Evolutionary conservation across 2,329 filamentous ascomycete species (phyloP).

Genomic region (Pseudocercospora fijiensis): DNA sequence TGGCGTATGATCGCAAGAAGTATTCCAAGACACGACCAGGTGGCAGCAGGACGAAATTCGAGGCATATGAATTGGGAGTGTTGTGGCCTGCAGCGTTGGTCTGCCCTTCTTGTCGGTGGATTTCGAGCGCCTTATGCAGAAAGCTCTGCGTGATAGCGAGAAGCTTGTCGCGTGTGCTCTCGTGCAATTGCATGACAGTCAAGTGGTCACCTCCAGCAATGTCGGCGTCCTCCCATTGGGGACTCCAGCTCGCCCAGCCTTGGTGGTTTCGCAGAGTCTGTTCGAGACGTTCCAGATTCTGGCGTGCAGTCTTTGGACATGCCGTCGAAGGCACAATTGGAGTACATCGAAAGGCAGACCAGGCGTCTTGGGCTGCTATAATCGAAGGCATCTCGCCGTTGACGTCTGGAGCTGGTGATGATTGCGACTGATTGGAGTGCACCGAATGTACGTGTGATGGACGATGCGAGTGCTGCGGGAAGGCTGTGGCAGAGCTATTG

Average conservation of each 20-base stretch:
- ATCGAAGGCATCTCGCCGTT: conserved; percentile 48
- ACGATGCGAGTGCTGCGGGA: conserved; percentile 38
- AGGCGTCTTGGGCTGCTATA: conserved; percentile 52
- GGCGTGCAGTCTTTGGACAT: conserved; percentile 52
- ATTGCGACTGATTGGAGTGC: conserved; percentile 20
- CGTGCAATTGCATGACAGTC: conserved; percentile 51
- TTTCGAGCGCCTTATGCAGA: conserved; percentile 68
- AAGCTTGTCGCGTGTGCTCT: conserved; percentile 64
- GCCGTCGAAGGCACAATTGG: conserved; percentile 49
- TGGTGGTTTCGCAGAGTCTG: conserved; percentile 53
- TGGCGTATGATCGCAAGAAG: conserved; percentile 65
- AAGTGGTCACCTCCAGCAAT: conserved; percentile 49
- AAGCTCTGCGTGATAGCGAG: conserved; percentile 71
- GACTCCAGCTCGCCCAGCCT: conserved; percentile 53
- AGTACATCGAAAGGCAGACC: conserved; percentile 55
- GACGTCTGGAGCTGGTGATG: conserved; percentile 25
- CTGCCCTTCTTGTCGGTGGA: conserved; percentile 53
- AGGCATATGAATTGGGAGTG: conserved; percentile 52
- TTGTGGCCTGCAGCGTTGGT: conserved; percentile 30
- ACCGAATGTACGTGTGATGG: conserved; percentile 36
- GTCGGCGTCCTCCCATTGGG: conserved; percentile 51
- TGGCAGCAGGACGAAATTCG: conserved; percentile 65
- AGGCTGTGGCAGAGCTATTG: conserved; percentile 44
- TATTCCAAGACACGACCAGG: conserved; percentile 66
- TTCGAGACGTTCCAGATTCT: conserved; percentile 54